Evolutionary conservation across 169 alveolate species (phyloP).

Genomic region (Cryptosporidium meleagridis): DNA sequence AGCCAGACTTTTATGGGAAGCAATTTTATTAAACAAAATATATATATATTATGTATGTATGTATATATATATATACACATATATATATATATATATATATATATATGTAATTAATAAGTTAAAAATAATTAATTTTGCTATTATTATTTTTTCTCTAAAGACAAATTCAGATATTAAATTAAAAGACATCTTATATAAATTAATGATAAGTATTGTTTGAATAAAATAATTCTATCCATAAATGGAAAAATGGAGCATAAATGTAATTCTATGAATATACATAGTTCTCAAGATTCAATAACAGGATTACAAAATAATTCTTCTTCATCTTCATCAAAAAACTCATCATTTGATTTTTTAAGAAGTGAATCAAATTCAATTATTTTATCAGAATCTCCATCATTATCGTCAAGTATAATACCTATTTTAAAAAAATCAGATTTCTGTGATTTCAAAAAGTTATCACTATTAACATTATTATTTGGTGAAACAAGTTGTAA

Average conservation of each 20-base stretch:
- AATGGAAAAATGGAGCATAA: constrained; percentile 11
- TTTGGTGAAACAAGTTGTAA: constrained; percentile 13
- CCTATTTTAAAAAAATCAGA: background rate
- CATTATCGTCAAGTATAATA: background rate
- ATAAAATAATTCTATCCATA: background rate
- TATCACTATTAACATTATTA: constrained; percentile 13
- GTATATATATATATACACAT: too few species aligned
- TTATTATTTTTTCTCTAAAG: too few species aligned
- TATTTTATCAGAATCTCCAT: constrained; percentile 10
- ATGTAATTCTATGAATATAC: background rate
- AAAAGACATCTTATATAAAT: background rate
- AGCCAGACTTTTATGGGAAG: background rate
- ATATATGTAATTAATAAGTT: too few species aligned
- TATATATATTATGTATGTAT: too few species aligned
- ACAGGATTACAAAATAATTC: background rate
- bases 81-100: too few species aligned
- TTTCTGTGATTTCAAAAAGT: background rate
- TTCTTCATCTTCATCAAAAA: background rate
- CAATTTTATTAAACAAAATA: too few species aligned
- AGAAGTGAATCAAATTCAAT: constrained; percentile 1
- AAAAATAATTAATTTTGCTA: background rate
- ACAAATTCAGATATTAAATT: background rate
- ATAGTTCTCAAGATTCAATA: constrained; percentile 18
- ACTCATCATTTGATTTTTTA: background rate
- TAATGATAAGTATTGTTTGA: background rate